These are phyloP conservation scores for Neurospora intermedia DNA, from an alignment of 495 filamentous ascomycete genomes.

Conservation along the genomic window DNA sequence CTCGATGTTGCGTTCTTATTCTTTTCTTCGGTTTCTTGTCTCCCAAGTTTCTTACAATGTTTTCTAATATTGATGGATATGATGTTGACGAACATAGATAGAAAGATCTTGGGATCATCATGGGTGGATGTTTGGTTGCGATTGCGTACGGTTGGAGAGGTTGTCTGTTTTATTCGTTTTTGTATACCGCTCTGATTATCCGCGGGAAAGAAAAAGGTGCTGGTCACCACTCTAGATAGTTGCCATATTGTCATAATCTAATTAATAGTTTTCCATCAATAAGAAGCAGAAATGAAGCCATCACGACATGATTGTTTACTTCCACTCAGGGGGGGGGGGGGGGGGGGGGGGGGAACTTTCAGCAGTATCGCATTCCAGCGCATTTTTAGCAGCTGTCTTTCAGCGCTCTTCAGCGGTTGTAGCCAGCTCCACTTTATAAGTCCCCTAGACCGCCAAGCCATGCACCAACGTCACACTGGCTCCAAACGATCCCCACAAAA, in stretches of 20 bases:
- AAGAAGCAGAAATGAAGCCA: neutral
- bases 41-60: neutral
- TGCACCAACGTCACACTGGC: neutral
- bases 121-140: neutral
- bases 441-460: neutral
- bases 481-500: neutral
- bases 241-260: neutral
- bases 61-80: neutral
- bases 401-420: neutral
- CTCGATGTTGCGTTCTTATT: too few species aligned
- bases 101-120: neutral
- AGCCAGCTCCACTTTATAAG: neutral
- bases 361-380: neutral
- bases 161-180: neutral
- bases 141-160: neutral
- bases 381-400: neutral
- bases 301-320: neutral
- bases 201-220: neutral
- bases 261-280: neutral
- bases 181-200: neutral
- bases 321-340: neutral
- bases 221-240: neutral
- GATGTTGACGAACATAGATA: neutral
- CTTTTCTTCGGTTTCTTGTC: neutral
- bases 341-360: neutral